phyloP scores from a whole-genome alignment of 192 early-diverging fungal genomes.

The Tieghemiomyces parasiticus region DNA sequence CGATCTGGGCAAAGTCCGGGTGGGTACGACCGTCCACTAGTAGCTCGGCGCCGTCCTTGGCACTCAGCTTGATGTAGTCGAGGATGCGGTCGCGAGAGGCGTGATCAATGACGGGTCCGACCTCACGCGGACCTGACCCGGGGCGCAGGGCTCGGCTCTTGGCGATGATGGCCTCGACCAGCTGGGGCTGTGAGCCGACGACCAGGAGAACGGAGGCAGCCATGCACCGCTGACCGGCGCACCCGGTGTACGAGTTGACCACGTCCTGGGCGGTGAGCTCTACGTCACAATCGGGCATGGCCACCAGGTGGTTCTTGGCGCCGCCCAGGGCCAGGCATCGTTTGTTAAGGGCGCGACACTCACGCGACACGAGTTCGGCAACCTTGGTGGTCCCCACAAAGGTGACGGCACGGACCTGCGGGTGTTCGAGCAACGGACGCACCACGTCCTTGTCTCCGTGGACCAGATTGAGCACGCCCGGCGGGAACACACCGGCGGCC shows the following conservation, averaged over 20 bases:
- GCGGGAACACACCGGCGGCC: constrained; percentile 40
- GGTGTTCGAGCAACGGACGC: constrained; percentile 39
- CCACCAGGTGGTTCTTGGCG: constrained; percentile 70
- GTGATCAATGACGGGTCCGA: constrained; percentile 67
- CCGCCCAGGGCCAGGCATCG: constrained; percentile 58
- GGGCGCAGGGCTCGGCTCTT: constrained; percentile 36
- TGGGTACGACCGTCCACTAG: constrained; percentile 50
- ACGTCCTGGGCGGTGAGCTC: constrained; percentile 67
- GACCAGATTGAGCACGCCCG: constrained; percentile 63
- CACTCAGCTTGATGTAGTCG: constrained; percentile 39
- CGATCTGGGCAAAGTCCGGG: constrained; percentile 20
- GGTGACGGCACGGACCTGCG: constrained; percentile 45
- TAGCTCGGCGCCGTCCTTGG: constrained; percentile 35
- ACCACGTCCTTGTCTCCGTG: constrained; percentile 40
- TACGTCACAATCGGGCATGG: constrained; percentile 54
- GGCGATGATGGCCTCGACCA: constrained; percentile 42
- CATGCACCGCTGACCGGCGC: constrained; percentile 71
- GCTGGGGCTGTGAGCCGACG: constrained; percentile 47
- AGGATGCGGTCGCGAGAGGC: constrained; percentile 44
- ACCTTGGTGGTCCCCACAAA: constrained; percentile 73
- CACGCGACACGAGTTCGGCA: constrained; percentile 37
- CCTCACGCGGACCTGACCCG: constrained; percentile 31
- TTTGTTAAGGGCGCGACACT: constrained; percentile 38
- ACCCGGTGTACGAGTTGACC: constrained; percentile 60
- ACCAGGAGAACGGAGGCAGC: constrained; percentile 53